Base-by-base conservation (phyloP, 768 basidiomycete species). In the Mycena epipterygia region DNA sequence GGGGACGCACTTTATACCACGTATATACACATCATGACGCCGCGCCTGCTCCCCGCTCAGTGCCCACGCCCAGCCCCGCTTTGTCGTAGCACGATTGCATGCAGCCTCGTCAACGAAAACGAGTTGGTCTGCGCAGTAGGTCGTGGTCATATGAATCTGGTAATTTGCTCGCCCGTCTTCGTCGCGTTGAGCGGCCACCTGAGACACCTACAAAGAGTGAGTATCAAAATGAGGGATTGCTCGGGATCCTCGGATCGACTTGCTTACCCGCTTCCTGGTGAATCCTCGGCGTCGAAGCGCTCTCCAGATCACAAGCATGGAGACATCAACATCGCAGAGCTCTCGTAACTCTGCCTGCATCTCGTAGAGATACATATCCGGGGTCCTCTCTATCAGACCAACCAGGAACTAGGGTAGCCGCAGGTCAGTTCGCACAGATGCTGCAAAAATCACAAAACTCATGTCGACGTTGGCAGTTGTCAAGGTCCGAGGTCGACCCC, bases 291-390 rank as follows among this genome's bases (percentile, higher is more conserved):
- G 32, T 21, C 41, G 3, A 25, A 74, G 33, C 4, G 61, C 48
- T 6, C 44, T 42, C 73, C 73, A 74, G 30, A 74, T 68, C 29
- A 63, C 30, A 21, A n/a, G 5, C 25, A 41, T n/a, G 19, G 21
- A 63, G 2, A 29, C 66, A 25, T 60, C 42, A 9, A 65, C 62
- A 30, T 63, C 69, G 17, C 61, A 59, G 19, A 32, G 17, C 41
- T 59, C 46, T n/a, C 41, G 39, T 39, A 74, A 52, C 25, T 55
- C 35, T 21, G 41, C 61, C 21, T 61, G 55, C 60, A 74, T 29
- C 52, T 74, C 67, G 27, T 64, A 37, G 37, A 74, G 63, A 32
- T 71, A 71, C 2, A 66, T 42, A 44, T 74, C 67, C 3, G 59
- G 59, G 30, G 59, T 60, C 32, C 44, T 33, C 16, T 60, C 17